These are phyloP conservation scores for Apiospora kogelbergensis DNA, from an alignment of 2,329 filamentous ascomycete species.

Conservation along the genomic window DNA sequence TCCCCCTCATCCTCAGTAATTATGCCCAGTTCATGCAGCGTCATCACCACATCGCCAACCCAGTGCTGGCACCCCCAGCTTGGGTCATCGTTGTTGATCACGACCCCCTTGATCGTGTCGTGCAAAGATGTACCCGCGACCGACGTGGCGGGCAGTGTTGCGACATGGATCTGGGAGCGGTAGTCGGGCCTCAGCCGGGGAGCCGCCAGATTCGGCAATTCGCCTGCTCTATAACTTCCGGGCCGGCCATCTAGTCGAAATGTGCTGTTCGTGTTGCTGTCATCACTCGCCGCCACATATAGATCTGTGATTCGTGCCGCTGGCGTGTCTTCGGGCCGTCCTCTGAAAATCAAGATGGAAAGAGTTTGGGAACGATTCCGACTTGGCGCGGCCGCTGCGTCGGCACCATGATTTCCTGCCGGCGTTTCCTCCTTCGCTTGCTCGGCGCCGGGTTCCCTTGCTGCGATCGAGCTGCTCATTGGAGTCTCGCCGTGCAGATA, in stretches of 20 bases:
- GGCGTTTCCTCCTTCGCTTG: background rate
- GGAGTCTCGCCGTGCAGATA: background rate
- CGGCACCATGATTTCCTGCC: background rate
- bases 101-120: constrained; percentile 11
- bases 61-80: constrained; percentile 16
- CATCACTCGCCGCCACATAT: constrained; percentile 27
- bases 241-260: constrained; percentile 28
- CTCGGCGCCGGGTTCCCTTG: background rate
- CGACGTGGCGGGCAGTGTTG: constrained; percentile 9
- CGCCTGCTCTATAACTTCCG: constrained; percentile 25
- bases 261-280: constrained; percentile 28
- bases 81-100: constrained; percentile 14
- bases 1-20: constrained; percentile 13
- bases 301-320: constrained; percentile 29
- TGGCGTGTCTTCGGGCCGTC: constrained; percentile 29
- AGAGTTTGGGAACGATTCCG: constrained; percentile 14
- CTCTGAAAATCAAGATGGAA: constrained; percentile 32
- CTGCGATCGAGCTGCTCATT: background rate
- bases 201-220: constrained; percentile 25
- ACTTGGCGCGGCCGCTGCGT: background rate
- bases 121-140: constrained; percentile 11
- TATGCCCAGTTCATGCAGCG: constrained; percentile 10
- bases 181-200: constrained; percentile 28
- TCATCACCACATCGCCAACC: constrained; percentile 16
- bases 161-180: constrained; percentile 22